Conservation (phyloP, 306 rosid species). For the Pterocarpus macrocarpus region DNA sequence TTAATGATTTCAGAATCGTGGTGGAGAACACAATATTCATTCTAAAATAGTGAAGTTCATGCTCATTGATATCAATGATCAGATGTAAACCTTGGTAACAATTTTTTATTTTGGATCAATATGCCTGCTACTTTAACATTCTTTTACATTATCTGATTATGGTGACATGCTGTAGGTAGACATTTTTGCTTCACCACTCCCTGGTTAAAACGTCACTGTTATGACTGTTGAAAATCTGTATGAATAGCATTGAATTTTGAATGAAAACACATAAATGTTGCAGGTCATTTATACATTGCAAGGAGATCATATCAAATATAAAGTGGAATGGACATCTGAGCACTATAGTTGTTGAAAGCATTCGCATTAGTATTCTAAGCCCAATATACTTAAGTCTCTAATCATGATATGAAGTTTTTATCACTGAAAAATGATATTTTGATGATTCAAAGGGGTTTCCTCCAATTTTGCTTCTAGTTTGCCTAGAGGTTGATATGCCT, state of each 20-base stretch:
- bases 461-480: neutral
- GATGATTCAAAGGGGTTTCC: neutral
- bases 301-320: slow-evolving; percentile 11
- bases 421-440: too few species aligned
- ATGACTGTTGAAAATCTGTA: slow-evolving; percentile 6
- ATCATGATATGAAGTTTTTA: neutral
- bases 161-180: neutral
- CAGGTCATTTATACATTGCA: neutral
- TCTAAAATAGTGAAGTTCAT: slow-evolving; percentile 21
- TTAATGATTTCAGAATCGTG: slow-evolving; percentile 46
- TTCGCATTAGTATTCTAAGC: neutral
- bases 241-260: neutral
- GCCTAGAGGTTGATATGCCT: neutral
- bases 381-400: neutral
- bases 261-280: neutral
- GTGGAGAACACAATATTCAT: slow-evolving; percentile 4
- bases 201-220: slow-evolving; percentile 3
- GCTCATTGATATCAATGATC: slow-evolving; percentile 23
- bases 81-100: slow-evolving; percentile 24
- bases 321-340: neutral
- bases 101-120: neutral
- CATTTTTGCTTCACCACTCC: slow-evolving; percentile 4
- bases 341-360: too few species aligned
- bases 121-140: slow-evolving; percentile 17
- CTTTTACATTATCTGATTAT: slow-evolving; percentile 12